These are phyloP conservation scores for Trichoderma sp. DNA, from an alignment of 2,329 filamentous ascomycete species.

Conservation along the genomic window DNA sequence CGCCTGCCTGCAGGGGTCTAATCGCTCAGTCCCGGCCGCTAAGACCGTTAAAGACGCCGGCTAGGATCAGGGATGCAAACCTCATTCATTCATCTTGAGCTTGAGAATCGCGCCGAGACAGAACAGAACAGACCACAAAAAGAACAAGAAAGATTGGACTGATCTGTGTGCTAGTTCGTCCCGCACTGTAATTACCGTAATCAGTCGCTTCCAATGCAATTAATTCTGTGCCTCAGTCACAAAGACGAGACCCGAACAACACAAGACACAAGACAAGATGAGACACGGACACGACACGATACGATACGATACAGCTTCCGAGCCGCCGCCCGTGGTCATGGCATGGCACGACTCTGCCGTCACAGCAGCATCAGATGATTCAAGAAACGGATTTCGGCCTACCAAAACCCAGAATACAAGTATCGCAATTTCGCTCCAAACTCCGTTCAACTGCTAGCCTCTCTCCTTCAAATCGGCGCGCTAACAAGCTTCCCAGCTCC, in stretches of 20 bases:
- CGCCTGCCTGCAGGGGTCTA: conserved; percentile 35
- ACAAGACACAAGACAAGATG: not conserved
- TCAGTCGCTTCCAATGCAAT: not conserved
- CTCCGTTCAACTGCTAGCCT: not conserved
- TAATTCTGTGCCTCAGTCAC: not conserved
- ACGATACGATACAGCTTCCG: not conserved
- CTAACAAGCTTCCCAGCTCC: conserved; percentile 8
- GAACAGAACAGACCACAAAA: not conserved
- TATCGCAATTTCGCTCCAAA: not conserved
- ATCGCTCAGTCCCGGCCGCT: conserved; percentile 32
- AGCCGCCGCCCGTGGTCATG: not conserved
- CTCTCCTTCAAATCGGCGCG: not conserved
- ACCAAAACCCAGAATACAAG: not conserved
- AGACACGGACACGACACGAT: not conserved
- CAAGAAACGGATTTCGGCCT: not conserved
- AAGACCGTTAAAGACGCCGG: conserved; percentile 19
- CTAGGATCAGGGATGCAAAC: conserved; percentile 5
- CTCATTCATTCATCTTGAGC: not conserved
- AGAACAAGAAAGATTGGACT: not conserved
- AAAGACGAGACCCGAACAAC: not conserved
- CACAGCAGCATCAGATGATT: conserved; percentile 5
- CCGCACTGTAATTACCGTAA: not conserved
- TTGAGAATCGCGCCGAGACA: not conserved
- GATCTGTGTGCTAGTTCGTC: not conserved
- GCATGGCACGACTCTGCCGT: not conserved